Base-by-base conservation (phyloP, 768 basidiomycete species). In the Leccinellum rugosiceps region DNA sequence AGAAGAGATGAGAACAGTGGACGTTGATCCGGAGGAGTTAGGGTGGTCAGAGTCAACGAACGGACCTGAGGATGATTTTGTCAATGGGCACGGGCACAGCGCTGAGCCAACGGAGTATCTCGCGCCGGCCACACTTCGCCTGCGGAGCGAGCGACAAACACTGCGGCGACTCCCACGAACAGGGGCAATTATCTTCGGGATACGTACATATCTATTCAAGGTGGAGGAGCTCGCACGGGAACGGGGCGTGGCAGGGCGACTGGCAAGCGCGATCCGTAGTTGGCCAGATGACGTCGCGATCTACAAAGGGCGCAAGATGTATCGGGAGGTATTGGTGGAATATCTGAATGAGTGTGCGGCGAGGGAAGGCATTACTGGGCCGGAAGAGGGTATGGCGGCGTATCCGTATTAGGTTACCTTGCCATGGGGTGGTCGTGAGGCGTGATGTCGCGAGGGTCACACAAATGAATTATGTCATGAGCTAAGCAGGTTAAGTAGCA, bases 161-260 rank as follows among this genome's bases (percentile, higher is more conserved):
- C 71, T 90, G 57, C 76, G 87, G 41, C 75, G 88, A 28, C 77
- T 90, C 52, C 83, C 83, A 11, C 73, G 76, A 4, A 83, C 81
- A 43, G 87, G 88, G 11, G 86, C 81, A 2, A 77, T 89, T 35
- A 70, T 85, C 41, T 90, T 91, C 68, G 86, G 83, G 52, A 85
- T 89, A 64, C 77, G 87, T 38, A 85, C 84, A 49, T 88, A 88
- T 71, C 52, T 85, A 54, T 79, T 78, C 43, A 81, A 81, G 21
- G 68, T 88, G 34, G 77, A 75, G 23, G 78, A 80, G 38, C 69
- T 90, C 1, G 74, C 64, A 14, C 63, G 71, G 52, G 89, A 89
- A 67, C 73, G 73, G 8, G 86, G 83, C 0, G 80, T 86, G 11
- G 78, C 86, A 0, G 83, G 79, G 31, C 74, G 88, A 51, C 71